Evolutionary conservation across 768 basidiomycete species (phyloP).

Genomic region (Zangia roseola): DNA sequence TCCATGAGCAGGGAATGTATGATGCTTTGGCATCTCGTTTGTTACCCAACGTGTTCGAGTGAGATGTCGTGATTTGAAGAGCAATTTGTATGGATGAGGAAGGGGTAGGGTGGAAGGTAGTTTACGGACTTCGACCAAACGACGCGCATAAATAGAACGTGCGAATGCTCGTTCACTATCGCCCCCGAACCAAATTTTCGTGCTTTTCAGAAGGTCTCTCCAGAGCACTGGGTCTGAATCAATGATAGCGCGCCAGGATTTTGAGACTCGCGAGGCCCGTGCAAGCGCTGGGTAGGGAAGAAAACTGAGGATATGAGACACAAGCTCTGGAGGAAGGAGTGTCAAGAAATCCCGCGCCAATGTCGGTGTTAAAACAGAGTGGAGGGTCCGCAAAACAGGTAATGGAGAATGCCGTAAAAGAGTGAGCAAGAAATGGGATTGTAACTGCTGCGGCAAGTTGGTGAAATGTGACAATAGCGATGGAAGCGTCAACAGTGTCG

Average conservation of each 20-base stretch:
- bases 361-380: constrained; percentile 85
- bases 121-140: constrained; percentile 41
- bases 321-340: constrained; percentile 88
- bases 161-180: constrained; percentile 83
- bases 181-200: constrained; percentile 87
- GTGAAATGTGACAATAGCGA: constrained; percentile 80
- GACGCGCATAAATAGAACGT: constrained; percentile 61
- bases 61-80: constrained; percentile 88
- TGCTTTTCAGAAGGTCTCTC: constrained; percentile 80
- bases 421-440: constrained; percentile 92
- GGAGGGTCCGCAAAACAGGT: constrained; percentile 85
- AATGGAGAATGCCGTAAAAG: constrained; percentile 90
- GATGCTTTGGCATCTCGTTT: constrained; percentile 67
- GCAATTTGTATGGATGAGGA: constrained; percentile 86
- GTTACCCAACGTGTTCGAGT: constrained; percentile 80
- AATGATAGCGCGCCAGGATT: constrained; percentile 87
- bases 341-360: constrained; percentile 94
- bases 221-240: constrained; percentile 90
- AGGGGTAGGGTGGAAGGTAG: constrained; percentile 56
- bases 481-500: constrained; percentile 85
- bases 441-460: constrained; percentile 73
- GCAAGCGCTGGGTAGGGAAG: constrained; percentile 82
- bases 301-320: constrained; percentile 82
- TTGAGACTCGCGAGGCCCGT: constrained; percentile 85
- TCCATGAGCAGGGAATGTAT: constrained; percentile 86